phyloP scores from a whole-genome alignment of 2,329 filamentous ascomycete genomes.

The Thielaviopsis punctulata region DNA sequence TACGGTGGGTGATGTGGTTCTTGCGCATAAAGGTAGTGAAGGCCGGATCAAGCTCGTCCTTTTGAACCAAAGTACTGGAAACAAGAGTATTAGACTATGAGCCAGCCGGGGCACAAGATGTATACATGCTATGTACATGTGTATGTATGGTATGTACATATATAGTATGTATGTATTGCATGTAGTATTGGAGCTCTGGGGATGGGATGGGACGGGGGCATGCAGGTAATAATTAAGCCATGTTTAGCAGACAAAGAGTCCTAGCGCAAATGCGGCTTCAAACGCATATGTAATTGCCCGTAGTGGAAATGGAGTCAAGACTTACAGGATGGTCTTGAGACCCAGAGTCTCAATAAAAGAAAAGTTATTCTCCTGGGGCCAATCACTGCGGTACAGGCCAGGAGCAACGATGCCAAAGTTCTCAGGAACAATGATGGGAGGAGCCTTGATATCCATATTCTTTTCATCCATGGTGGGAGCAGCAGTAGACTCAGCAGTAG shows the following conservation, averaged over 20 bases:
- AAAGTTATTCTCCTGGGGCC: slow-evolving; percentile 55
- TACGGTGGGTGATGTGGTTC: slow-evolving; percentile 52
- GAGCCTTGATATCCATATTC: not conserved
- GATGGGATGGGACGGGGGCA: too few species aligned
- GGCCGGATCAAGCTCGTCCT: slow-evolving; percentile 35
- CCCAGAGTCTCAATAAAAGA: slow-evolving; percentile 48
- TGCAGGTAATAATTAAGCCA: not conserved
- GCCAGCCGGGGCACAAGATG: not conserved
- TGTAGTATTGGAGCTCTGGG: not conserved
- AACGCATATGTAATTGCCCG: too few species aligned
- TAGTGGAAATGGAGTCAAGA: too few species aligned
- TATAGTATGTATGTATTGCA: too few species aligned
- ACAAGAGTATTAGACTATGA: not conserved
- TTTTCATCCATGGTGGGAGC: not conserved
- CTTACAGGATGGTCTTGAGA: slow-evolving; percentile 63
- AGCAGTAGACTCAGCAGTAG: not conserved
- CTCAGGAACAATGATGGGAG: slow-evolving; percentile 25
- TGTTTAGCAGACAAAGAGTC: not conserved
- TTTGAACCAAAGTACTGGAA: slow-evolving; percentile 43
- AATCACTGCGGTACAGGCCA: slow-evolving; percentile 68
- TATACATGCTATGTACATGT: too few species aligned
- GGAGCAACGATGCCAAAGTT: slow-evolving; percentile 66
- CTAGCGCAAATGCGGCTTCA: not conserved
- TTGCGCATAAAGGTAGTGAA: slow-evolving; percentile 44
- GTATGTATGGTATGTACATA: not conserved